phyloP scores from a whole-genome alignment of 495 filamentous ascomycete genomes.

The Trichoderma parareesei region DNA sequence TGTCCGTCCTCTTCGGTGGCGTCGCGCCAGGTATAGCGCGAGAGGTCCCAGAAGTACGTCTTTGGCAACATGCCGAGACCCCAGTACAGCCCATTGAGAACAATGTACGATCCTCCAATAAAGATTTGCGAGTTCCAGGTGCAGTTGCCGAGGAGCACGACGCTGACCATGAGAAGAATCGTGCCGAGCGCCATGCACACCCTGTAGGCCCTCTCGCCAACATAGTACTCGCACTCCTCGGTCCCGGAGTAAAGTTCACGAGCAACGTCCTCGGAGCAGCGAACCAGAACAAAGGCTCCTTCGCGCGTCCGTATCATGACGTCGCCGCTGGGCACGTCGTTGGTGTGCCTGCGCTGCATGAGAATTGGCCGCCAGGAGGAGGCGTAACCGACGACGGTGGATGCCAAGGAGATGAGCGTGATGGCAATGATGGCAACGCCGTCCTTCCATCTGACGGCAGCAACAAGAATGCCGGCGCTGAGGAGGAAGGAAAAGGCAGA shows the following conservation, averaged over 20 bases:
- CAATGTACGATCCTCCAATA: conserved; percentile 47
- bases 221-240: conserved; percentile 46
- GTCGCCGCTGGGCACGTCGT: conserved; percentile 48
- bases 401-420: conserved; percentile 34
- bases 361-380: conserved; percentile 48
- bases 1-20: conserved; percentile 29
- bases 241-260: conserved; percentile 57
- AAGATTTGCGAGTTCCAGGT: conserved; percentile 50
- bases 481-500: conserved; percentile 41
- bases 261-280: conserved; percentile 55
- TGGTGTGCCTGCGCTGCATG: conserved; percentile 36
- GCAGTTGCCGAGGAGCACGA: conserved; percentile 56
- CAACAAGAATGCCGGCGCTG: conserved; percentile 36
- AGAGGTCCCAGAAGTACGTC: conserved; percentile 43
- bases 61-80: conserved; percentile 39
- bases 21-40: conserved; percentile 31
- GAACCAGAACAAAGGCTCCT: conserved; percentile 53
- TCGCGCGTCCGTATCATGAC: conserved; percentile 53
- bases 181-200: conserved; percentile 49
- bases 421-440: conserved; percentile 46
- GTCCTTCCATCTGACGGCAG: conserved; percentile 33
- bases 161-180: conserved; percentile 51
- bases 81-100: conserved; percentile 56
- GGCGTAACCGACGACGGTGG: conserved; percentile 45
- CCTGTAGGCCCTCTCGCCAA: conserved; percentile 35